Percentiles rank a stretch among this genome's conserved stretches.
phyloP scores from a whole-genome alignment of 306 rosid species.

The Gillenia trifoliata region DNA sequence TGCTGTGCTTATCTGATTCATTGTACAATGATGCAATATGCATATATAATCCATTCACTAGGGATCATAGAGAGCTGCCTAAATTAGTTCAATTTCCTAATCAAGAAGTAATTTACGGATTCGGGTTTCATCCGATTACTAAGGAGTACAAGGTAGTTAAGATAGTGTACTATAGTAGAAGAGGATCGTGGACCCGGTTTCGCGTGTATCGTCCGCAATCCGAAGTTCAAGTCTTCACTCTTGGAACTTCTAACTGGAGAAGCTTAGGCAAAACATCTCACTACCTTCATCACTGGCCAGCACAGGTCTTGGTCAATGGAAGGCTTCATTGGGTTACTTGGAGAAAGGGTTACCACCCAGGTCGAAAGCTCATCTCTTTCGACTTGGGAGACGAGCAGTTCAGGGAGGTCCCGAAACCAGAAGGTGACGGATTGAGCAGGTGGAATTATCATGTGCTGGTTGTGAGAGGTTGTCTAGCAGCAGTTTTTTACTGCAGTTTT shows the following conservation, averaged over 20 bases:
- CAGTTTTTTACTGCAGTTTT: slow-evolving; percentile 15
- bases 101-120: slow-evolving; percentile 33
- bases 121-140: slow-evolving; percentile 30
- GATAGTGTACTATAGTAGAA: slow-evolving; percentile 18
- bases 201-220: slow-evolving; percentile 5
- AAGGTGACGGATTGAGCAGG: slow-evolving; percentile 6
- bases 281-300: slow-evolving; percentile 25
- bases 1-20: slow-evolving; percentile 33
- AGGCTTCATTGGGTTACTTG: slow-evolving; percentile 46
- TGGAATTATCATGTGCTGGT: slow-evolving; percentile 28
- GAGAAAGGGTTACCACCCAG: slow-evolving; percentile 12
- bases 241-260: slow-evolving; percentile 41
- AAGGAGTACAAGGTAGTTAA: slow-evolving; percentile 35
- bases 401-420: slow-evolving; percentile 29
- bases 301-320: slow-evolving; percentile 33
- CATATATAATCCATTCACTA: slow-evolving; percentile 32
- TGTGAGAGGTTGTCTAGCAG: slow-evolving; percentile 36
- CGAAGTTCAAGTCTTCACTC: slow-evolving; percentile 24
- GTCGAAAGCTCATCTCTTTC: slow-evolving; percentile 32
- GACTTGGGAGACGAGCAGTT: slow-evolving; percentile 38
- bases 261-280: slow-evolving; percentile 23
- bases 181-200: not conserved
- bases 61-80: slow-evolving; percentile 30
- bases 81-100: slow-evolving; percentile 16
- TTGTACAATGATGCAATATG: slow-evolving; percentile 14